Conservation (phyloP, 257 asterid genomes). For the Catharanthus roseus region DNA sequence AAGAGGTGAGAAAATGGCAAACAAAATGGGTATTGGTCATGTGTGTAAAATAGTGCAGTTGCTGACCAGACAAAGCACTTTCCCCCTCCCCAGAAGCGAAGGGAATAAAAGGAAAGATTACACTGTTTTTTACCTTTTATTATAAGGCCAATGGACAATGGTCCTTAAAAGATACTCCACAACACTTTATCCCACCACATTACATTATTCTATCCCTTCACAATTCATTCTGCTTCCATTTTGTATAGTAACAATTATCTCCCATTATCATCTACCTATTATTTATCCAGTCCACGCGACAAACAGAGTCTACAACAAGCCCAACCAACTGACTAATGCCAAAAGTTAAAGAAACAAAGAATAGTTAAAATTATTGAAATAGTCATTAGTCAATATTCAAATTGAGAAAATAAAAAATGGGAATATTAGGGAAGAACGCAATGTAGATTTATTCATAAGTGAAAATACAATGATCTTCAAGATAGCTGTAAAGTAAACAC, state of each 20-base stretch:
- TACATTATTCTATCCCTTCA: conserved; percentile 15
- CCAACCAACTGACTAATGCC: conserved; percentile 17
- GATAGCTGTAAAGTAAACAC: conserved; percentile 10
- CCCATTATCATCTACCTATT: conserved; percentile 10
- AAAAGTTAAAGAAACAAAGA: conserved; percentile 12
- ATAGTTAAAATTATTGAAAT: neutral
- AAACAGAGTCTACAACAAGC: conserved; percentile 6
- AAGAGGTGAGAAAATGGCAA: conserved; percentile 53
- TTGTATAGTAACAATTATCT: conserved; percentile 15
- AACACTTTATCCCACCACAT: conserved; percentile 38
- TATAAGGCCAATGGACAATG: conserved; percentile 25
- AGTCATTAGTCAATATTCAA: neutral
- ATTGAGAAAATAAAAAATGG: neutral
- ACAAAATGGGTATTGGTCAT: conserved; percentile 33
- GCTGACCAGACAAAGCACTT: conserved; percentile 50
- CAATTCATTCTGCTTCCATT: conserved; percentile 16
- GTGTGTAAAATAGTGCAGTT: conserved; percentile 45
- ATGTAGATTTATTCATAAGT: neutral
- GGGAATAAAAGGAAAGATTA: conserved; percentile 21
- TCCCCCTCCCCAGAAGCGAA: conserved; percentile 20
- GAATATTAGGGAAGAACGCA: neutral
- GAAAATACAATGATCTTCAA: neutral
- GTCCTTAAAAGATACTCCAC: conserved; percentile 28
- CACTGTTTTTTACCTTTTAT: conserved; percentile 20
- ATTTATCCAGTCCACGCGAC: conserved; percentile 33